Percentiles rank a stretch among this genome's conserved stretches.
phyloP scores from a whole-genome alignment of 768 basidiomycete species.

The Tulasnella sp. region DNA sequence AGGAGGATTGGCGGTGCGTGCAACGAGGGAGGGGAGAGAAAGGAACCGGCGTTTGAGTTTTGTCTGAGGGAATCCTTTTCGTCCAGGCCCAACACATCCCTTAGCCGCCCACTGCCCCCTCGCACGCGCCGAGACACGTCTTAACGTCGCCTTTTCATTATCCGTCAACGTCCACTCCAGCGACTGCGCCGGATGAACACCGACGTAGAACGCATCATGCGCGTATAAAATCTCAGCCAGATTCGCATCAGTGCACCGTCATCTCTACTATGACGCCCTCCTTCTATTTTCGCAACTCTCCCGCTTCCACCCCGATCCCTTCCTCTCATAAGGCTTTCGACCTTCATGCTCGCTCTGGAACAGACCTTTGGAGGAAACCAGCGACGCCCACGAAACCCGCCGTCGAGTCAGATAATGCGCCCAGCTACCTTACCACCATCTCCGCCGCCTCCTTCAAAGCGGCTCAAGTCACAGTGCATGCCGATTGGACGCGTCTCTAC shows the following conservation, averaged over 20 bases:
- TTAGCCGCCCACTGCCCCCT: background rate
- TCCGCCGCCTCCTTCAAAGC: conserved; percentile 16
- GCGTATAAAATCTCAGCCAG: background rate
- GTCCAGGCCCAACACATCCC: background rate
- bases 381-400: conserved; percentile 8
- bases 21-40: background rate
- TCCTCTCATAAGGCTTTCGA: background rate
- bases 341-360: conserved; percentile 17
- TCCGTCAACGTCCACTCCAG: background rate
- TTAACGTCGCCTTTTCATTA: background rate
- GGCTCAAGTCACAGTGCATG: conserved; percentile 21
- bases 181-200: background rate
- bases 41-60: background rate
- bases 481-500: conserved; percentile 23
- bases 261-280: background rate
- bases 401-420: conserved; percentile 19
- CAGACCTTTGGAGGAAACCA: conserved; percentile 26
- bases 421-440: conserved; percentile 14
- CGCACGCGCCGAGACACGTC: background rate
- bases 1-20: background rate
- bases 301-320: background rate
- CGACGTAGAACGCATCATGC: background rate
- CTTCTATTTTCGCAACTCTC: background rate
- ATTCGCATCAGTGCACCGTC: background rate
- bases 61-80: background rate